phyloP scores from a whole-genome alignment of 768 basidiomycete genomes.

The Phaeotremella skinneri region DNA sequence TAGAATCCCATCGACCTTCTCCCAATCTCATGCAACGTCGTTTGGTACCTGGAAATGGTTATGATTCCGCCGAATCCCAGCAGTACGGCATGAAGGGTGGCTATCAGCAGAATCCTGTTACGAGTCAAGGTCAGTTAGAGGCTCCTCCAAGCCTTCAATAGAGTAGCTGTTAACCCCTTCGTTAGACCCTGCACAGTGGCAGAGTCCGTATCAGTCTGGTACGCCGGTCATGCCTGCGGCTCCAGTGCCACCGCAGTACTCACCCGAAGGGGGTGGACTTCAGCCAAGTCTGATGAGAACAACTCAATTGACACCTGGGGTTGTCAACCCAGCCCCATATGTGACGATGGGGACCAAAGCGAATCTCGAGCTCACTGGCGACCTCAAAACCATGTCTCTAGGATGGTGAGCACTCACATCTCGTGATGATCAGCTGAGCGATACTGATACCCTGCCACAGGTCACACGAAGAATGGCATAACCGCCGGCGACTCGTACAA shows the following conservation, averaged over 20 bases:
- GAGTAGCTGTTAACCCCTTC: not conserved
- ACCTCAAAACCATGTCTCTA: slow-evolving; percentile 54
- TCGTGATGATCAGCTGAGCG: not conserved
- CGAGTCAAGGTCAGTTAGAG: not conserved
- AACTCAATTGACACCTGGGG: slow-evolving; percentile 30
- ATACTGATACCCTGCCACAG: slow-evolving; percentile 19
- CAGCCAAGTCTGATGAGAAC: slow-evolving; percentile 48
- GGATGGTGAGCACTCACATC: slow-evolving; percentile 50
- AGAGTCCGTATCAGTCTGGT: slow-evolving; percentile 18
- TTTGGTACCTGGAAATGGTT: slow-evolving; percentile 48
- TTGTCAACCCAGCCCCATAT: slow-evolving; percentile 23
- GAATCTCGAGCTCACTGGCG: slow-evolving; percentile 48
- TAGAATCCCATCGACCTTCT: slow-evolving; percentile 32
- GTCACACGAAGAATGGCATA: slow-evolving; percentile 63
- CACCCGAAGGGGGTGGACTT: slow-evolving; percentile 18
- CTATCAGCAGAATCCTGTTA: not conserved
- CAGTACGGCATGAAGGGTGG: slow-evolving; percentile 27
- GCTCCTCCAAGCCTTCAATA: not conserved
- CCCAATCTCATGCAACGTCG: slow-evolving; percentile 55
- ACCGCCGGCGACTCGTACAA: slow-evolving; percentile 78
- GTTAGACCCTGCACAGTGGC: slow-evolving; percentile 13
- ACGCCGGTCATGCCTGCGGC: slow-evolving; percentile 1
- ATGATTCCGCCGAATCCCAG: slow-evolving; percentile 24
- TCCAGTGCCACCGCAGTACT: slow-evolving; percentile 4
- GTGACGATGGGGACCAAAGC: slow-evolving; percentile 41